A percentile compares a stretch with the other conserved stretches of the same genome.
These are phyloP conservation scores for Leccinum olivaceopallidum DNA, from an alignment of 768 basidiomycete species.

Conservation along the genomic window DNA sequence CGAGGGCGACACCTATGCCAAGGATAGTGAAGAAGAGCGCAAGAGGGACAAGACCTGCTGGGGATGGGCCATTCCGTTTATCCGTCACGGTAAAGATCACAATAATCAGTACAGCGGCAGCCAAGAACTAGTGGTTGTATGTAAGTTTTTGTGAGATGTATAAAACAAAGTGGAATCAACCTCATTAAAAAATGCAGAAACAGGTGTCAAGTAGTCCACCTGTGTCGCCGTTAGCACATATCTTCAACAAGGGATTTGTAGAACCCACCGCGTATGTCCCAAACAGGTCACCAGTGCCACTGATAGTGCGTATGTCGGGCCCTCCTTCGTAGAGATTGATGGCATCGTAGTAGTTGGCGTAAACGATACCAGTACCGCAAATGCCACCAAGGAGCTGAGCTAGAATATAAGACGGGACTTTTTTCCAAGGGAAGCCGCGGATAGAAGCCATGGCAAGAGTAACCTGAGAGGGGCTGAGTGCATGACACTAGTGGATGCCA, in stretches of 20 bases:
- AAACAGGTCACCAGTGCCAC: constrained; percentile 58
- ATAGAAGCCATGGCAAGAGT: constrained; percentile 69
- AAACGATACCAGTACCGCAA: constrained; percentile 57
- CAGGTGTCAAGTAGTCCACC: constrained; percentile 43
- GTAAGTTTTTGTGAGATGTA: neutral
- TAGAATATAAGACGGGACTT: constrained; percentile 70
- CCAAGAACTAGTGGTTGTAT: constrained; percentile 45
- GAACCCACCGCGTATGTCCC: constrained; percentile 59
- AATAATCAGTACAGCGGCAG: constrained; percentile 54
- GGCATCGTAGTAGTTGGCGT: constrained; percentile 67
- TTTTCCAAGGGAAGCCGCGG: constrained; percentile 77
- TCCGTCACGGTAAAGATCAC: constrained; percentile 56
- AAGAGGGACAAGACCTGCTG: constrained; percentile 53
- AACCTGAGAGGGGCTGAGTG: constrained; percentile 41
- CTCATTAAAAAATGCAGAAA: constrained; percentile 48
- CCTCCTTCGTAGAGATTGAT: constrained; percentile 66
- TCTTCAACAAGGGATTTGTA: neutral
- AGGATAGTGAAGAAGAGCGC: constrained; percentile 56
- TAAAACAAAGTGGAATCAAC: constrained; percentile 19
- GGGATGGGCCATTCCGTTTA: constrained; percentile 48
- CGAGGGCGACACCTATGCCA: constrained; percentile 57
- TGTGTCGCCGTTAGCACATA: constrained; percentile 18
- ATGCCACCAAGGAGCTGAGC: constrained; percentile 64
- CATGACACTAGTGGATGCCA: neutral
- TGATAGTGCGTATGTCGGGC: constrained; percentile 52